Percentiles rank a stretch among this genome's conserved stretches.
Conservation (phyloP, 2,329 filamentous ascomycete genomes). For the Parasarocladium wereldwijsianum region DNA sequence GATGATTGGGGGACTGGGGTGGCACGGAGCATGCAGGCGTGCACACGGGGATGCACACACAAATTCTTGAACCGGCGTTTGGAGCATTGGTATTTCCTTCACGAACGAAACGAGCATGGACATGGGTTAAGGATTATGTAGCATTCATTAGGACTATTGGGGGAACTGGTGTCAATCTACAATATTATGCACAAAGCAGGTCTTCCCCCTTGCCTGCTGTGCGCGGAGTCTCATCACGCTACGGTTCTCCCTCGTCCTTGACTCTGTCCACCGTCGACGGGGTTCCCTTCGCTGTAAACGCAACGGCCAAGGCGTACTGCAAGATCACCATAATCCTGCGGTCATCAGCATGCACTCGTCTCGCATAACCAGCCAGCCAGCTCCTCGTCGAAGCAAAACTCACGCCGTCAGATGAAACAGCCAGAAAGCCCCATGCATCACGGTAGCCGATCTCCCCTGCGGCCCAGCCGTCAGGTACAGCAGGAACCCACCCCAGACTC, state of each 20-base stretch:
- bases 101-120: background rate
- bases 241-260: slow-evolving; percentile 6
- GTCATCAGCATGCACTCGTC: background rate
- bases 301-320: background rate
- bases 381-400: no score
- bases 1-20: no score
- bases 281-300: background rate
- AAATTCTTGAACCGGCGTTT: background rate
- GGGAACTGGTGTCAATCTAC: no score
- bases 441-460: background rate
- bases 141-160: no score
- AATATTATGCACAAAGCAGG: no score
- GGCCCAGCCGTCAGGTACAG: background rate
- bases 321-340: background rate
- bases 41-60: background rate
- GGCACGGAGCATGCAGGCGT: background rate
- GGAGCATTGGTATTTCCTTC: background rate
- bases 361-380: no score
- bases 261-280: background rate
- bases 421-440: background rate
- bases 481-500: background rate
- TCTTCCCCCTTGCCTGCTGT: background rate
- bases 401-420: slow-evolving; percentile 1
- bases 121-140: no score
- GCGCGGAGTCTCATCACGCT: background rate